Percentiles rank a stretch among this genome's conserved stretches.
Conservation (phyloP, 2,329 filamentous ascomycete genomes). For the Colletotrichum echinochloae region DNA sequence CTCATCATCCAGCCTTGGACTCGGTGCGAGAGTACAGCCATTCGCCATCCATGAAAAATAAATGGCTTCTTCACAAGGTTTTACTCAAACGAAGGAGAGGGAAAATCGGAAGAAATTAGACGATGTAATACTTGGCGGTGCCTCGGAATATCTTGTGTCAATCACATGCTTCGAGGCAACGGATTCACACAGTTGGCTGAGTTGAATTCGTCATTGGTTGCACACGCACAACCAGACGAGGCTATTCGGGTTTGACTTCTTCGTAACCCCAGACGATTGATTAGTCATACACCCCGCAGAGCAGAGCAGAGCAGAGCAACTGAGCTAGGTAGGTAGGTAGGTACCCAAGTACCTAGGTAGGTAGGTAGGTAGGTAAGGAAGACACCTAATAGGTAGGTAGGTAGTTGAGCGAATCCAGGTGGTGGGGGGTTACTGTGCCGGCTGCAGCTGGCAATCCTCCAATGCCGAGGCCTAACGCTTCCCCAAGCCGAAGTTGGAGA, state of each 20-base stretch:
- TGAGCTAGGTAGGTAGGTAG: no score
- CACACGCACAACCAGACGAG: slow-evolving; percentile 1
- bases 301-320: no score
- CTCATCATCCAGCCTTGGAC: background rate
- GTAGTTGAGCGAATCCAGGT: slow-evolving; percentile 4
- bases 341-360: no score
- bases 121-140: background rate
- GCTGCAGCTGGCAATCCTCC: slow-evolving; percentile 32
- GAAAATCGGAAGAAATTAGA: no score
- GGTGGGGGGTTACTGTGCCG: slow-evolving; percentile 17
- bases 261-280: slow-evolving; percentile 13
- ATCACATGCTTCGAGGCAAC: background rate
- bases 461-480: slow-evolving; percentile 40
- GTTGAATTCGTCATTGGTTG: background rate
- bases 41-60: background rate
- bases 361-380: no score
- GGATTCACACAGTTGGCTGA: background rate
- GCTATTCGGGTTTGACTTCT: slow-evolving; percentile 12
- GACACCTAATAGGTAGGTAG: no score
- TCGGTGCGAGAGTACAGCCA: background rate
- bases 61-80: background rate
- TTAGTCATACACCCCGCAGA: slow-evolving; percentile 35
- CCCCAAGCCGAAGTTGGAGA: slow-evolving; percentile 38
- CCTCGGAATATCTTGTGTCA: no score
- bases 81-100: background rate